Evolutionary conservation across 1,284 basidiomycete species (phyloP).

Genomic region (Puccinia coronata): DNA sequence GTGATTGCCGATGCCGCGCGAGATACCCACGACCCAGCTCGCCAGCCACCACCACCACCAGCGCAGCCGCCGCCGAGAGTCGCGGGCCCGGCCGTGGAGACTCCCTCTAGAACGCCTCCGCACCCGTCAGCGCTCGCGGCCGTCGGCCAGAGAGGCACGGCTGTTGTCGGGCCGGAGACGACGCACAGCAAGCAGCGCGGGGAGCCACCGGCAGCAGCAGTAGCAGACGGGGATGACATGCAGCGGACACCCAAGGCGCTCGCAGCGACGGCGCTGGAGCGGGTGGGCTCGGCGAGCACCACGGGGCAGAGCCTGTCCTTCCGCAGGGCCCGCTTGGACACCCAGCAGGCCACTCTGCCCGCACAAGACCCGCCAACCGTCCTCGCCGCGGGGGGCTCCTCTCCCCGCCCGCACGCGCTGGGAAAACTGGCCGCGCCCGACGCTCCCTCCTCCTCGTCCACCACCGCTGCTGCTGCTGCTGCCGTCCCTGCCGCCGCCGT

Average conservation of each 20-base stretch:
- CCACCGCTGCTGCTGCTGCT: background rate
- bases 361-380: no score
- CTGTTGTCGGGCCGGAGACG: background rate
- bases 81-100: background rate
- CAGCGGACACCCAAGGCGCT: background rate
- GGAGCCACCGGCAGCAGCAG: no score
- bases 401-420: background rate
- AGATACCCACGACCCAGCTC: background rate
- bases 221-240: background rate
- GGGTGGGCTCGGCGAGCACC: background rate
- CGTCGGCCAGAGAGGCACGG: background rate
- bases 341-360: background rate
- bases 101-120: background rate
- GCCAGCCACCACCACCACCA: conserved; percentile 9
- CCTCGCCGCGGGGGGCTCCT: no score
- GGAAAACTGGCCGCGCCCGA: background rate
- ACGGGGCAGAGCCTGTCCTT: background rate
- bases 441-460: no score
- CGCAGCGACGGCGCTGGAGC: conserved; percentile 2
- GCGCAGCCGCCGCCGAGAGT: background rate
- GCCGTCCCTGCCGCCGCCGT: background rate
- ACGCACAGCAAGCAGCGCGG: background rate
- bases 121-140: background rate
- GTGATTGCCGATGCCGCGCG: conserved; percentile 47
- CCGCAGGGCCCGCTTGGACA: background rate